Evolutionary conservation across 306 rosid species (phyloP).

Genomic region (Hippophae rhamnoides): DNA sequence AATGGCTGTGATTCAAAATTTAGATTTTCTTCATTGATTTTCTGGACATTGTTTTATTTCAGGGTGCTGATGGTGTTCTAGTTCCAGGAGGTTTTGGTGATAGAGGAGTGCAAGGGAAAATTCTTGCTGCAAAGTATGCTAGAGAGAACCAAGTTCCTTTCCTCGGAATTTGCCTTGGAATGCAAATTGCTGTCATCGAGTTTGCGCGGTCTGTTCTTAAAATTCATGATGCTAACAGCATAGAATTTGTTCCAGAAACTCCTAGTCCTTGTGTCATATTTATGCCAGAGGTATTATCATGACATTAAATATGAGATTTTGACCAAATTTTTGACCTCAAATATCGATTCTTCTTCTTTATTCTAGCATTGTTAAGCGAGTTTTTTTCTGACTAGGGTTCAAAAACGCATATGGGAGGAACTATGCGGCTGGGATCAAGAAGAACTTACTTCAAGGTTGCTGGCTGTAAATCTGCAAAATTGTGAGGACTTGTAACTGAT

Average conservation of each 20-base stretch:
- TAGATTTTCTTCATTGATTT: constrained; percentile 9
- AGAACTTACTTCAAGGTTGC: constrained; percentile 59
- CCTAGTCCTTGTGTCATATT: constrained; percentile 65
- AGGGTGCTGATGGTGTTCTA: constrained; percentile 76
- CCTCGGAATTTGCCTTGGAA: constrained; percentile 75
- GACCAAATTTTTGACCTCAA: background rate
- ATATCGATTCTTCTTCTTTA: background rate
- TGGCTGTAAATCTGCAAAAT: constrained; percentile 62
- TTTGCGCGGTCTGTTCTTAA: constrained; percentile 68
- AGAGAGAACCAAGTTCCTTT: constrained; percentile 58
- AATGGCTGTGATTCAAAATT: background rate
- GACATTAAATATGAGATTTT: background rate
- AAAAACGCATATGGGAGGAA: constrained; percentile 85
- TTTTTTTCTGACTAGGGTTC: constrained; percentile 47
- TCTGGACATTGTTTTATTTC: constrained; percentile 21
- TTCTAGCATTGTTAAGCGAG: constrained; percentile 5
- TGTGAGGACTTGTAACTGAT: constrained; percentile 47
- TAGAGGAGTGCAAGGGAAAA: constrained; percentile 85
- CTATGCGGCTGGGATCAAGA: constrained; percentile 91
- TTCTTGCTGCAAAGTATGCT: constrained; percentile 77
- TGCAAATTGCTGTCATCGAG: constrained; percentile 89
- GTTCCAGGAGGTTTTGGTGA: constrained; percentile 95
- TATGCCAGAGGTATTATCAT: constrained; percentile 64
- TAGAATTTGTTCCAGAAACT: constrained; percentile 58
- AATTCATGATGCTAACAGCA: constrained; percentile 59